phyloP scores from a whole-genome alignment of 129 eudicot species.

The Saposhnikovia divaricata region DNA sequence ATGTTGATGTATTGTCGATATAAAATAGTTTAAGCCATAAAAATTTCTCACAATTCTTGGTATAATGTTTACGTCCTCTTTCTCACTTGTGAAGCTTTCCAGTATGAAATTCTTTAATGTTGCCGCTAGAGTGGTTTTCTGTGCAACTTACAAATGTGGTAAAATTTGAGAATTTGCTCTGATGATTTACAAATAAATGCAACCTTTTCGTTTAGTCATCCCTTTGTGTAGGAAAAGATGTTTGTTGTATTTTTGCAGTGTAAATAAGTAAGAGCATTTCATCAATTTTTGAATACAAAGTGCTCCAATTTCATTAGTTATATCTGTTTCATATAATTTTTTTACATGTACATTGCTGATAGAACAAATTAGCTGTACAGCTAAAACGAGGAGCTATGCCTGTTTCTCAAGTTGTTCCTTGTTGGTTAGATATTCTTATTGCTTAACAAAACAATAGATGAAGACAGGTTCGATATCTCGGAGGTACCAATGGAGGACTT shows the following conservation, averaged over 20 bases:
- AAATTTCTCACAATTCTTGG: not conserved
- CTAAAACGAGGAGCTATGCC: not conserved
- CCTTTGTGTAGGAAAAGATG: not conserved
- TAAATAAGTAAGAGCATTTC: not conserved
- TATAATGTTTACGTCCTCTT: not conserved
- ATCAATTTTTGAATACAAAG: not conserved
- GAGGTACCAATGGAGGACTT: constrained; percentile 96
- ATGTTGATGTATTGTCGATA: not conserved
- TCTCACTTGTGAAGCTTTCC: not conserved
- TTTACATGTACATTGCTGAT: not conserved
- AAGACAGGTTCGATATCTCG: constrained; percentile 87
- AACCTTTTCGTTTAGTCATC: not conserved
- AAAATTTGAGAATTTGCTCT: not conserved
- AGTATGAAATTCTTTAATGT: not conserved
- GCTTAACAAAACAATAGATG: constrained; percentile 56
- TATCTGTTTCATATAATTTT: not conserved
- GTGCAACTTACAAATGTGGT: not conserved
- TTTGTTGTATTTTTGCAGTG: not conserved
- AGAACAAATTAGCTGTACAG: not conserved
- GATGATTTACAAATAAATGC: not conserved
- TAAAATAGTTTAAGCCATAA: not conserved
- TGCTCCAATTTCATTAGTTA: not conserved
- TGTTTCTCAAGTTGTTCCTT: not conserved
- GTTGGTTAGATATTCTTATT: constrained; percentile 3
- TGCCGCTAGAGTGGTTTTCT: not conserved